A percentile compares a stretch with the other conserved stretches of the same genome.
phyloP scores from a whole-genome alignment of 768 basidiomycete genomes.

The Panus rudis region DNA sequence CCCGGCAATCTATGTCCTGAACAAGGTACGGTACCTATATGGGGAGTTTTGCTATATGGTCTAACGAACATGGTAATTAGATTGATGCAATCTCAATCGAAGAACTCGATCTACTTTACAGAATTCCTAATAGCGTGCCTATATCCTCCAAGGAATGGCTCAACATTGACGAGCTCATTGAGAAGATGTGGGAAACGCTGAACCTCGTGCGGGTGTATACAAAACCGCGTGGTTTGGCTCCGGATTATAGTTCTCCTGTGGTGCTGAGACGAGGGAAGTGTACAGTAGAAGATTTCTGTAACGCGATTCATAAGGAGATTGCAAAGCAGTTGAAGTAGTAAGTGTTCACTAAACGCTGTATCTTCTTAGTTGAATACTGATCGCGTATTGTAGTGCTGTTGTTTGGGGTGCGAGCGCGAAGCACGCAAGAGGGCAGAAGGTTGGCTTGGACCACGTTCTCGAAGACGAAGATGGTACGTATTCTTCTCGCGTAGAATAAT shows the following conservation, averaged over 20 bases:
- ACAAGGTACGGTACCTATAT: constrained; percentile 81
- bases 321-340: constrained; percentile 97
- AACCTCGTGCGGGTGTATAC: constrained; percentile 95
- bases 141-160: constrained; percentile 93
- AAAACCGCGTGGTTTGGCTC: constrained; percentile 84
- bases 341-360: constrained; percentile 27
- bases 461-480: constrained; percentile 83
- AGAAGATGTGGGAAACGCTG: constrained; percentile 90
- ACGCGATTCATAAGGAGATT: constrained; percentile 93
- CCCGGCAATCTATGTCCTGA: constrained; percentile 84
- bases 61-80: too few species aligned
- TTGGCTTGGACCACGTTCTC: constrained; percentile 77
- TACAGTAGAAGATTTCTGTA: constrained; percentile 86
- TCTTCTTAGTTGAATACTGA: not conserved
- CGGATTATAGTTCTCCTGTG: constrained; percentile 89
- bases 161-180: constrained; percentile 91
- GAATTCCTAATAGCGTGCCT: constrained; percentile 94
- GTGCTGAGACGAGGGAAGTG: constrained; percentile 63
- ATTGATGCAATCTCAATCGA: constrained; percentile 99
- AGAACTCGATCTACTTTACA: constrained; percentile 91
- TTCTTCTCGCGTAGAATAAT: not conserved
- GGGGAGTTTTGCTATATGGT: too few species aligned
- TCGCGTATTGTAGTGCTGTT: constrained; percentile 48
- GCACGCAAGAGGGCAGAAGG: constrained; percentile 93
- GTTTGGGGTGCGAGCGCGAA: constrained; percentile 99